Evolutionary conservation across 106 monocot genomes (phyloP).

Genomic region (Phalaenopsis aphrodite): DNA sequence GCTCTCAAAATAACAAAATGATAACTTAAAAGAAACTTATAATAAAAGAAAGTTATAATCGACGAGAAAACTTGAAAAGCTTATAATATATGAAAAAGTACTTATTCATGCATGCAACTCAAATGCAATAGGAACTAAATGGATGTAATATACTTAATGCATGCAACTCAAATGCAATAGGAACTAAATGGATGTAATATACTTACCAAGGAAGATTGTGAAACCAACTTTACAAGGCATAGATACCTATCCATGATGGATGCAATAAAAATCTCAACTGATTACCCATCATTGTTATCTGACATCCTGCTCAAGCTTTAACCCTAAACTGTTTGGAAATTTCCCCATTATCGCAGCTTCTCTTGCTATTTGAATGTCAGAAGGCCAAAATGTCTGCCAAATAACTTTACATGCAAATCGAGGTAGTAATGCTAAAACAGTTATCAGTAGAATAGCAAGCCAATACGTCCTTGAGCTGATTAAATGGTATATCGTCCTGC

Average conservation of each 20-base stretch:
- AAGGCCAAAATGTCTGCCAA: constrained; percentile 67
- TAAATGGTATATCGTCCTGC: constrained; percentile 89
- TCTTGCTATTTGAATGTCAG: constrained; percentile 94
- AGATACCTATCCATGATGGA: not conserved
- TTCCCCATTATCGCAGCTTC: constrained; percentile 80
- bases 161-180: not conserved
- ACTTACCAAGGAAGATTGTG: not conserved
- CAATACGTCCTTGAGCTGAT: constrained; percentile 64
- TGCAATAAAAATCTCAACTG: not conserved
- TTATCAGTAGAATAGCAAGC: constrained; percentile 78
- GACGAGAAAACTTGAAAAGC: not conserved
- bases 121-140: not conserved
- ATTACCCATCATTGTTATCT: constrained; percentile 26
- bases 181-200: not conserved
- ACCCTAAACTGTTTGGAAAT: constrained; percentile 19
- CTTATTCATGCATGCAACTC: not conserved
- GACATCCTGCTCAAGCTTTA: constrained; percentile 26
- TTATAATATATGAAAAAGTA: not conserved
- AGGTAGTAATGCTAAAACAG: constrained; percentile 76
- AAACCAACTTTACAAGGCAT: not conserved
- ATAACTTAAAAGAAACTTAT: too few relatives aligned
- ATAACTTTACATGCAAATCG: constrained; percentile 76
- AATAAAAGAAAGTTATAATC: too few relatives aligned
- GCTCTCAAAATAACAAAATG: too few relatives aligned
- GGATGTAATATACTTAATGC: not conserved